Evolutionary conservation across 441 rosid species (phyloP), one percentile per base, ranked within the genome.

Genomic region (Erodium texanum): DNA sequence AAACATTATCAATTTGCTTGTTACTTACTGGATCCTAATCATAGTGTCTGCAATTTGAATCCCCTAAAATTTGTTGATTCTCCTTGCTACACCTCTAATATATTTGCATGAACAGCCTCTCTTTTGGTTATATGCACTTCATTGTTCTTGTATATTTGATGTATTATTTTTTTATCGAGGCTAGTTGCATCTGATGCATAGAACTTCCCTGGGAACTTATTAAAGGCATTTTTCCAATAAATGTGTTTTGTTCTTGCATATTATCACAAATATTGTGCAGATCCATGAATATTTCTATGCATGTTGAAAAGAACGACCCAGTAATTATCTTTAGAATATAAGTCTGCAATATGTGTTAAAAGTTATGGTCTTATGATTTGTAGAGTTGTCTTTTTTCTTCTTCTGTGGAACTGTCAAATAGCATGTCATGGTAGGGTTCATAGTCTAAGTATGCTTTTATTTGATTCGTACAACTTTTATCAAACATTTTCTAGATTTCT

Each of bases 151-250:
- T 22, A 59, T 59, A 32, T 32, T 32, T 32, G 6, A 32, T 32
- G 36, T 32, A 4, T 32, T 7, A 32, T 32, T n/a, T n/a, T n/a
- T n/a, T n/a, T 59, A 23, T 59, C 10, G 63, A 20, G 7, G 29
- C 12, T 59, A 20, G 63, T 59, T 59, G 63, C 22, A 23, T 59
- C 56, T 59, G 29, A 23, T 59, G 29, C 63, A 20, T 59, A 22
- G 7, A 59, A 59, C 5, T 22, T 59, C 15, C 27, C 16, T 15
- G 56, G 19, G 19, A 48, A 59, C 20, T 56, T 11, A 7, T 56
- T 56, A 56, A 56, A 56, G 62, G 62, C 19, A 56, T 56, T 10
- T 56, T 19, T 56, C 24, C 27, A 22, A 56, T 56, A 56, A 56
- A 56, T 59, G 12, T 10, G 24, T 59, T 20, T 23, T 10, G 12